A percentile compares a stretch with the other conserved stretches of the same genome.
Conservation (phyloP, 2,329 filamentous ascomycete species). For the Arthroderma sp. region DNA sequence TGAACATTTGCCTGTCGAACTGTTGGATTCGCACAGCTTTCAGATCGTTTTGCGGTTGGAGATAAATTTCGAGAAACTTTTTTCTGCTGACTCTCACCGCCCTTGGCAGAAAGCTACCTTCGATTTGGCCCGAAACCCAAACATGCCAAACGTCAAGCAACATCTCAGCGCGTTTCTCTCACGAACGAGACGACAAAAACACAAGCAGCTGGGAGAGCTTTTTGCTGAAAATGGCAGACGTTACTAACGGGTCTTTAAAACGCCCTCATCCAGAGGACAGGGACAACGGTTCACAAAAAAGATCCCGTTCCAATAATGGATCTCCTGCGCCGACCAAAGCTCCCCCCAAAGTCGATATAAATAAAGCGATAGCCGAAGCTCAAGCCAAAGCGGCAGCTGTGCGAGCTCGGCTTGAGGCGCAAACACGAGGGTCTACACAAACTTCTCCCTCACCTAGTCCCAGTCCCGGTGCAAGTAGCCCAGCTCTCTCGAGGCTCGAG, state of each 20-base stretch:
- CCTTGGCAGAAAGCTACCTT: conserved; percentile 9
- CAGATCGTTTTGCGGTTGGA: neutral
- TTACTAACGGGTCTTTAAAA: conserved; percentile 33
- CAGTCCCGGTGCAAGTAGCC: conserved; percentile 18
- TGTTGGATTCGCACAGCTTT: neutral
- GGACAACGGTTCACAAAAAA: conserved; percentile 30
- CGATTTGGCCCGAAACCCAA: conserved; percentile 5
- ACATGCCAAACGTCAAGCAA: neutral
- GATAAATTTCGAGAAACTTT: conserved; percentile 17
- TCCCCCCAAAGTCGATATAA: conserved; percentile 31
- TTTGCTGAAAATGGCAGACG: conserved; percentile 26
- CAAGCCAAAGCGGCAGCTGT: conserved; percentile 36
- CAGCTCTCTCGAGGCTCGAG: conserved; percentile 54
- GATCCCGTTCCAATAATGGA: conserved; percentile 37
- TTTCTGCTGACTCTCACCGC: conserved; percentile 28
- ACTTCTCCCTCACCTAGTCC: conserved; percentile 24
- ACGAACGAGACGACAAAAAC: no score
- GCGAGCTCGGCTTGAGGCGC: conserved; percentile 32
- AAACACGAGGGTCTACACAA: conserved; percentile 17
- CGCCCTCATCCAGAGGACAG: conserved; percentile 36
- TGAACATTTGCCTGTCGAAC: neutral
- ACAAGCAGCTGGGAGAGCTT: no score
- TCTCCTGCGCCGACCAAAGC: conserved; percentile 32
- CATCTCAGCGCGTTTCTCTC: neutral
- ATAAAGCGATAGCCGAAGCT: conserved; percentile 36